These are phyloP conservation scores for Phytophthora idaei DNA, from an alignment of 352 stramenopile genomes.

Conservation along the genomic window DNA sequence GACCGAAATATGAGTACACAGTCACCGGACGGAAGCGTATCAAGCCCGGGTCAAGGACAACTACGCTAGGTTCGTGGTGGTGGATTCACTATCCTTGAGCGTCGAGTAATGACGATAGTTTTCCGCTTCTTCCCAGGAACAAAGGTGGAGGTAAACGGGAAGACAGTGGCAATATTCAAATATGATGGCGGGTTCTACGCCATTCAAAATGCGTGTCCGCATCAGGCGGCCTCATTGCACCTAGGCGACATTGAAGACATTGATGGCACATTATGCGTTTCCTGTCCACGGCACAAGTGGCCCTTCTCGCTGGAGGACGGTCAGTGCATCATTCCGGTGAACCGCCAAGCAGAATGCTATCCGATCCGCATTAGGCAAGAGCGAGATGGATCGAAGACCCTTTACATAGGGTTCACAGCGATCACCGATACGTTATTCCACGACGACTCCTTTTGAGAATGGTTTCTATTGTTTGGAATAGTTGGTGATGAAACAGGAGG, in stretches of 20 bases:
- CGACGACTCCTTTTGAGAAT: constrained; percentile 72
- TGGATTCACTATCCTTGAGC: neutral
- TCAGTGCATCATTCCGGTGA: constrained; percentile 60
- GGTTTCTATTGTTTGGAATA: neutral
- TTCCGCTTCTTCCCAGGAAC: constrained; percentile 39
- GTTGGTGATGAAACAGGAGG: constrained; percentile 4
- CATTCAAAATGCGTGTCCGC: constrained; percentile 80
- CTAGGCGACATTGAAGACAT: constrained; percentile 90
- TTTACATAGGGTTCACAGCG: constrained; percentile 75
- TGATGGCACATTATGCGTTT: constrained; percentile 68
- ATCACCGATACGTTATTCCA: constrained; percentile 69
- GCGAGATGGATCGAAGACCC: constrained; percentile 46
- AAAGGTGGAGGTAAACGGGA: constrained; percentile 69
- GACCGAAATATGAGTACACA: constrained; percentile 73
- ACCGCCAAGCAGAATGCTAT: constrained; percentile 63
- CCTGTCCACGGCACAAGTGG: constrained; percentile 83
- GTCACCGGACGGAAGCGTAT: constrained; percentile 77
- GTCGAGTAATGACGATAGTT: neutral
- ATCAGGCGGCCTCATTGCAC: constrained; percentile 80
- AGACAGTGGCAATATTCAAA: constrained; percentile 84
- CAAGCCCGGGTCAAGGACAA: constrained; percentile 65
- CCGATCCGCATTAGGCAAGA: constrained; percentile 58
- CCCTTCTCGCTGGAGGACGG: constrained; percentile 82
- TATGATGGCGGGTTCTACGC: constrained; percentile 69
- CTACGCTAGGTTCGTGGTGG: constrained; percentile 53